These are phyloP conservation scores for Ustilago xerochloae DNA, from an alignment of 1,284 basidiomycete species.

Conservation along the genomic window DNA sequence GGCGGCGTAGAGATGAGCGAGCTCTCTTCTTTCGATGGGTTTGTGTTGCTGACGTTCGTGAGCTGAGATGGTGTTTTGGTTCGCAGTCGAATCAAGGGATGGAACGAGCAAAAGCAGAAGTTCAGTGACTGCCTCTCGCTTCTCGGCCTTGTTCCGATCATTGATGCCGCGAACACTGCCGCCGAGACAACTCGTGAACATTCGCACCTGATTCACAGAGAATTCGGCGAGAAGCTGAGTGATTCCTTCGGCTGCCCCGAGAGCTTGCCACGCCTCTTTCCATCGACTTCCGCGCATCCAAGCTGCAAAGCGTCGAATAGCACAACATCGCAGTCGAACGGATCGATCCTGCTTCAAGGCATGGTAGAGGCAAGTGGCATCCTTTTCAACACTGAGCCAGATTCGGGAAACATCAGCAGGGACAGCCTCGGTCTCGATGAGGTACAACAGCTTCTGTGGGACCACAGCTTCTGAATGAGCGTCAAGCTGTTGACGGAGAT, in stretches of 20 bases:
- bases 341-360: neutral
- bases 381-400: neutral
- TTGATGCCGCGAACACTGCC: neutral
- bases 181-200: neutral
- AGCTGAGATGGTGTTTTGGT: no score
- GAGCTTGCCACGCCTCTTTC: slow-evolving; percentile 1
- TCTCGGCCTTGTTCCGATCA: neutral
- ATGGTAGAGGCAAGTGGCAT: neutral
- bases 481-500: neutral
- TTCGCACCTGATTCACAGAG: neutral
- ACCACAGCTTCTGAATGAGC: neutral
- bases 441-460: neutral
- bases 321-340: neutral
- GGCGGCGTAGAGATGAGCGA: neutral
- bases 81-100: no score
- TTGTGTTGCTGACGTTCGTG: neutral
- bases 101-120: slow-evolving; percentile 2
- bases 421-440: neutral
- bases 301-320: neutral
- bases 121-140: neutral
- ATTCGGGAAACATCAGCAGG: neutral
- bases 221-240: neutral
- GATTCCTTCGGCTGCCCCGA: slow-evolving; percentile 2
- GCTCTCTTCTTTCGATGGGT: neutral
- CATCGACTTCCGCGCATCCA: neutral